These are phyloP conservation scores for Linnemannia schmuckeri DNA, from an alignment of 192 early-diverging fungal genomes.

Conservation along the genomic window DNA sequence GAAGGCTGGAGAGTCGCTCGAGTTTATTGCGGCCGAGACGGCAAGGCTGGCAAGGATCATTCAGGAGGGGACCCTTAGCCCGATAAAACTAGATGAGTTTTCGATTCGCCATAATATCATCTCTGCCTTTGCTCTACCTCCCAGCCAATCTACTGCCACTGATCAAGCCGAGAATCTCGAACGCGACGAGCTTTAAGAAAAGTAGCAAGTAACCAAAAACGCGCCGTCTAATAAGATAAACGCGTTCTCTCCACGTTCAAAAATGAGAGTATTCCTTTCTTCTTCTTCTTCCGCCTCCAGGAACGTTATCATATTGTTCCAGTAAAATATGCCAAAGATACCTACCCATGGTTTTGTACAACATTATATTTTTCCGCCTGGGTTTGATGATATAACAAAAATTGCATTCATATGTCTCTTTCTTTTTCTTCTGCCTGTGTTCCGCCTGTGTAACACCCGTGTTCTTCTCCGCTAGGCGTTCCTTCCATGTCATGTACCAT, in stretches of 20 bases:
- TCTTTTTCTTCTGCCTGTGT: neutral
- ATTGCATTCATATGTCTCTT: neutral
- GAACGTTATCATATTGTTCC: neutral
- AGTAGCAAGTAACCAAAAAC: too few species aligned
- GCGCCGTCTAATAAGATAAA: neutral
- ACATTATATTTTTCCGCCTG: neutral
- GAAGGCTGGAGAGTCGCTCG: conserved; percentile 76
- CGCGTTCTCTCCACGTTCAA: neutral
- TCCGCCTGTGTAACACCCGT: neutral
- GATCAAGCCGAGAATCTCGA: neutral
- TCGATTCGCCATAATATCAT: conserved; percentile 88
- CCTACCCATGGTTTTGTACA: conserved; percentile 3
- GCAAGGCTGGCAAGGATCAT: conserved; percentile 81
- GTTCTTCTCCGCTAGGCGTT: too few species aligned
- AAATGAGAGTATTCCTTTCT: neutral
- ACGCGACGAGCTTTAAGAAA: neutral
- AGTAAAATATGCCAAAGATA: neutral
- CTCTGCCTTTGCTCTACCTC: conserved; percentile 33
- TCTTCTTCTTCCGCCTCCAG: neutral
- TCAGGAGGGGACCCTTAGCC: conserved; percentile 70
- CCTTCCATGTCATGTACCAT: neutral
- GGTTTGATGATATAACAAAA: neutral
- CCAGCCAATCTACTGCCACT: neutral
- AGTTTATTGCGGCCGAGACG: conserved; percentile 82
- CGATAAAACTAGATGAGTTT: conserved; percentile 84